A percentile compares a stretch with the other conserved stretches of the same genome.
phyloP scores from a whole-genome alignment of 225 moss, liverwort and hornwort species.

The Sphagnum tenellum region DNA sequence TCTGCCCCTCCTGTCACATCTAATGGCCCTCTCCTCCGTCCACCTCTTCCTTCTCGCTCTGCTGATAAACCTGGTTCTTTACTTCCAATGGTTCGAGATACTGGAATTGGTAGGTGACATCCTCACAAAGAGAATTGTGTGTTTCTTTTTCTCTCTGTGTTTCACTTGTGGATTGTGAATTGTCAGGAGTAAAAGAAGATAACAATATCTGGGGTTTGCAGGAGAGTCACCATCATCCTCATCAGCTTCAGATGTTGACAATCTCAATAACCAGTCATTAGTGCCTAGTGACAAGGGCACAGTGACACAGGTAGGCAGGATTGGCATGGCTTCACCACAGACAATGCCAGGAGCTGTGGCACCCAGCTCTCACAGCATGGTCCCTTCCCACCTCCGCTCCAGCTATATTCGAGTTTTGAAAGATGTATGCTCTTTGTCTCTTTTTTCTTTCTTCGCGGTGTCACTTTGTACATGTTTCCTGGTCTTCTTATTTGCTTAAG shows the following conservation, averaged over 20 bases:
- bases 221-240: slow-evolving; percentile 98
- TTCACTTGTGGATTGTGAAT: background rate
- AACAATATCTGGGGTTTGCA: slow-evolving; percentile 20
- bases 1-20: slow-evolving; percentile 35
- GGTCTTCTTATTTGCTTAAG: no score
- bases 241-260: slow-evolving; percentile 83
- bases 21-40: slow-evolving; percentile 40
- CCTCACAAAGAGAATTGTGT: background rate
- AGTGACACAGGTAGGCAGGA: slow-evolving; percentile 33
- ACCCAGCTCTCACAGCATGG: slow-evolving; percentile 39
- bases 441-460: background rate
- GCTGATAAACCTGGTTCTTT: slow-evolving; percentile 28
- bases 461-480: no score
- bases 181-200: background rate
- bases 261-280: slow-evolving; percentile 62
- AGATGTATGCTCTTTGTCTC: slow-evolving; percentile 43
- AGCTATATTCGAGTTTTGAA: slow-evolving; percentile 46
- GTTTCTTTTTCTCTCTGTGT: background rate
- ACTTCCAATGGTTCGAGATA: slow-evolving; percentile 11
- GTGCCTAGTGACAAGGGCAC: slow-evolving; percentile 47
- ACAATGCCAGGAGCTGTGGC: slow-evolving; percentile 42
- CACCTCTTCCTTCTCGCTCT: slow-evolving; percentile 15
- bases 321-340: slow-evolving; percentile 34
- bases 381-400: slow-evolving; percentile 54
- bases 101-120: slow-evolving; percentile 15